phyloP scores from a whole-genome alignment of 2,329 filamentous ascomycete genomes.

The Colletotrichum sansevieriae region DNA sequence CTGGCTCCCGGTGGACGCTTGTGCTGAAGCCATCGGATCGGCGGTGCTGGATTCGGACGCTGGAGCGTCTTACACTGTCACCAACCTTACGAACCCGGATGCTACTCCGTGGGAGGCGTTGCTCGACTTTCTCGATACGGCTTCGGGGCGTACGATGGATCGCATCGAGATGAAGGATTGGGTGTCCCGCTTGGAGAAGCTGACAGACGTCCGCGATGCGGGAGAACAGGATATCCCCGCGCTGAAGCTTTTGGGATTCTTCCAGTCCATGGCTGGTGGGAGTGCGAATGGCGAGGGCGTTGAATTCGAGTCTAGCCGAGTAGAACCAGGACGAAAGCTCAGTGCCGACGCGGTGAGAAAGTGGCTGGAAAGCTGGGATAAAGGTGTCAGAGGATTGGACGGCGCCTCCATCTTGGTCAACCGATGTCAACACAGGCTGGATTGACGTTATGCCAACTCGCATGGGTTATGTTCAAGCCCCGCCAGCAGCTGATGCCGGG shows the following conservation, averaged over 20 bases:
- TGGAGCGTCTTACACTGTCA: not conserved
- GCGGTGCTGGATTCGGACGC: not conserved
- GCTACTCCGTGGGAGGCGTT: not conserved
- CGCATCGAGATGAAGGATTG: constrained; percentile 7
- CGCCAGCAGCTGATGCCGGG: no score
- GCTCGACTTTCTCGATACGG: constrained; percentile 1
- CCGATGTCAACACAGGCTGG: no score
- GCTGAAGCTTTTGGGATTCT: constrained; percentile 23
- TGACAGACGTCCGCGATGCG: not conserved
- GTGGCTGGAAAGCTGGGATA: constrained; percentile 19
- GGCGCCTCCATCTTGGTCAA: no score
- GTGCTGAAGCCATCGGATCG: not conserved
- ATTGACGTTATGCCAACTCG: no score
- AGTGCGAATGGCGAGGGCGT: constrained; percentile 17
- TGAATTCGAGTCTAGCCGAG: not conserved
- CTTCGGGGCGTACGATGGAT: not conserved
- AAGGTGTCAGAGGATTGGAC: not conserved
- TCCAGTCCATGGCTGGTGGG: constrained; percentile 16
- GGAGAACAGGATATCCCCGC: not conserved
- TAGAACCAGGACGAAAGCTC: not conserved
- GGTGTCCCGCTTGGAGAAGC: constrained; percentile 8
- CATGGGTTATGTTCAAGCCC: no score
- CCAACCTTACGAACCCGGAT: constrained; percentile 7
- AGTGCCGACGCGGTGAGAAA: not conserved
- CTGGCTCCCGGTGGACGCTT: constrained; percentile 33